phyloP scores from a whole-genome alignment of 2,329 filamentous ascomycete species.

The Bipolaris victoriae region DNA sequence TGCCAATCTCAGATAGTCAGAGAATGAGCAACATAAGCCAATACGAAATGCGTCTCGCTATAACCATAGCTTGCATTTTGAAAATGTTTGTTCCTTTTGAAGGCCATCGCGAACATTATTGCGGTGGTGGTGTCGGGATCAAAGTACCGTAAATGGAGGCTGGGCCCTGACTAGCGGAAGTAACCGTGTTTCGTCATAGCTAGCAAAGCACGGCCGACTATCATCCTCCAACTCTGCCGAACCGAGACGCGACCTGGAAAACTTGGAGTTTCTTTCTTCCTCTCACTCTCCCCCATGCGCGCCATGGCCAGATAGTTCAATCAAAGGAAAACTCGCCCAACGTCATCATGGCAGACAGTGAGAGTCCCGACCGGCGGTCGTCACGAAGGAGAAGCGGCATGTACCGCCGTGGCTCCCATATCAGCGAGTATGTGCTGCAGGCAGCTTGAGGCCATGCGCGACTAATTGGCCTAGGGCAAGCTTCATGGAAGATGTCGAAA shows the following conservation, averaged over 20 bases:
- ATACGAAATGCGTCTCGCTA: background rate
- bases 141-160: background rate
- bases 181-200: conserved; percentile 14
- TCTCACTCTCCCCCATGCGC: background rate
- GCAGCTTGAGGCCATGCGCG: conserved; percentile 3
- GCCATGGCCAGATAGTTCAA: conserved; percentile 25
- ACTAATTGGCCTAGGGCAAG: conserved; percentile 54
- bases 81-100: background rate
- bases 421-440: conserved; percentile 53
- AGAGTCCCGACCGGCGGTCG: conserved; percentile 45
- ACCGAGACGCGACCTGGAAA: conserved; percentile 13
- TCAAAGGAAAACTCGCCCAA: background rate
- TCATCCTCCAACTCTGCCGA: background rate
- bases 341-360: conserved; percentile 38
- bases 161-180: conserved; percentile 13
- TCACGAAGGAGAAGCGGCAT: conserved; percentile 50
- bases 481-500: conserved; percentile 94
- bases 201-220: conserved; percentile 7
- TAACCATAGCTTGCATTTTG: no score
- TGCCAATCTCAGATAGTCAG: no score
- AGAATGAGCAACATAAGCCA: background rate
- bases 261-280: conserved; percentile 7
- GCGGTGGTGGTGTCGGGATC: background rate
- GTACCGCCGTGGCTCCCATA: conserved; percentile 72
- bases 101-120: background rate